These are phyloP conservation scores for Massospora cicadina DNA, from an alignment of 371 early-diverging fungal genomes.

Conservation along the genomic window DNA sequence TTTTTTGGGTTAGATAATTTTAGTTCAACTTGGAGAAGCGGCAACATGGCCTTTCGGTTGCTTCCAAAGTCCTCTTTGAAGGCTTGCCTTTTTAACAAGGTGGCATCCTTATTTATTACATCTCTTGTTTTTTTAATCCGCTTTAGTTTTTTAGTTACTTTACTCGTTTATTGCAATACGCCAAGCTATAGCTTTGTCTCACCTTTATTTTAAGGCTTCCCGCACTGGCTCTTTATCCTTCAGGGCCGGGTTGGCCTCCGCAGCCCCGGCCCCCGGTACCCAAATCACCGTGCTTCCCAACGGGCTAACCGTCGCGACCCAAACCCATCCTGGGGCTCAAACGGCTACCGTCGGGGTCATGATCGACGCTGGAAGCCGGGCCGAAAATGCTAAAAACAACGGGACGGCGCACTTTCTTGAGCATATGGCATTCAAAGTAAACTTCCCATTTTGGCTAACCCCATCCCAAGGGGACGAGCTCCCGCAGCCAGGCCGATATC, in stretches of 20 bases:
- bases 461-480: constrained; percentile 57
- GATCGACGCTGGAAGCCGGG: constrained; percentile 93
- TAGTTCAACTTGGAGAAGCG: neutral
- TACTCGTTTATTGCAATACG: neutral
- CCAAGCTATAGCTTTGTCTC: too few species aligned
- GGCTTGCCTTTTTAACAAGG: neutral
- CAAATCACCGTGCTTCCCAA: constrained; percentile 63
- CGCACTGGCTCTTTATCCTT: neutral
- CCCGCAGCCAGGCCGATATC: constrained; percentile 69
- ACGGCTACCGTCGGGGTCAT: constrained; percentile 97
- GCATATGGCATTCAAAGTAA: constrained; percentile 96
- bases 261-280: constrained; percentile 2
- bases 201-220: constrained; percentile 5
- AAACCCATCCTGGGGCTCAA: constrained; percentile 74
- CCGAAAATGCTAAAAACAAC: constrained; percentile 76
- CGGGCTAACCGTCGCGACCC: constrained; percentile 91
- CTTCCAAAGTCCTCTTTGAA: neutral
- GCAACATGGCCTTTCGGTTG: constrained; percentile 9
- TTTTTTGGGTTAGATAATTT: neutral
- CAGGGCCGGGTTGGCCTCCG: neutral
- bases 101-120: neutral
- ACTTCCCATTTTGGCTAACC: constrained; percentile 7
- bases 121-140: neutral
- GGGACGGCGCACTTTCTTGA: constrained; percentile 96
- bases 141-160: neutral